These are phyloP conservation scores for Picea glauca DNA, from an alignment of 75 land plant genomes.

Conservation along the genomic window DNA sequence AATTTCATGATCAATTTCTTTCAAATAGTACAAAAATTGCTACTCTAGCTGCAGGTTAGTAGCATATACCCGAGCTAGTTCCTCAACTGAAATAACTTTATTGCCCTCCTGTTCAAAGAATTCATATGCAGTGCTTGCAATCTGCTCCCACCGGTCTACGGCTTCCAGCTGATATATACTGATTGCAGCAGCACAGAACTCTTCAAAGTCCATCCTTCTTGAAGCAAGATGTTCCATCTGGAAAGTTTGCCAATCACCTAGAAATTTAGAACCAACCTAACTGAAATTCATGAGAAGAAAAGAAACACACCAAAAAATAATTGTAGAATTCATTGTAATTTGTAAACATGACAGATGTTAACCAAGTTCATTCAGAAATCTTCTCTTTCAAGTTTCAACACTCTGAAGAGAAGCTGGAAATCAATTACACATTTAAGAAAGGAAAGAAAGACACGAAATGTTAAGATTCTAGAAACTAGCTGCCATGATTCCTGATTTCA, in stretches of 20 bases:
- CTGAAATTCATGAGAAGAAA: neutral
- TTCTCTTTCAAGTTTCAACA: neutral
- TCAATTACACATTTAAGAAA: neutral
- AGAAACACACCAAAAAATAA: neutral
- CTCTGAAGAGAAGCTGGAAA: neutral
- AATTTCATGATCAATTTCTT: neutral
- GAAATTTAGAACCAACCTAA: too few species aligned
- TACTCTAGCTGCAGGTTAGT: neutral
- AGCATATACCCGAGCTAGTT: conserved; percentile 68
- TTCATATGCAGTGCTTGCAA: conserved; percentile 74
- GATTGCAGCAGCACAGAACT: conserved; percentile 90
- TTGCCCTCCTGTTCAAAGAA: conserved; percentile 82
- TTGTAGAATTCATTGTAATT: neutral
- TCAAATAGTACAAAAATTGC: neutral
- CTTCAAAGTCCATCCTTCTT: conserved; percentile 79
- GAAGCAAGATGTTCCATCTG: conserved; percentile 68
- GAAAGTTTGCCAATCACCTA: neutral
- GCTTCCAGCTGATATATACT: conserved; percentile 85
- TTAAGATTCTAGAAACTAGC: neutral
- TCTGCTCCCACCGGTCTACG: conserved; percentile 78
- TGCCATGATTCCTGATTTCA: neutral
- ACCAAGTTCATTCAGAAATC: neutral
- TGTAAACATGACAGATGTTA: neutral
- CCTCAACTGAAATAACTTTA: conserved; percentile 71
- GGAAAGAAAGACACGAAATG: neutral